A percentile compares a stretch with the other conserved stretches of the same genome.
These are phyloP conservation scores for Candida labiduridarum DNA, from an alignment of 1,139 yeast genomes.

Conservation along the genomic window DNA sequence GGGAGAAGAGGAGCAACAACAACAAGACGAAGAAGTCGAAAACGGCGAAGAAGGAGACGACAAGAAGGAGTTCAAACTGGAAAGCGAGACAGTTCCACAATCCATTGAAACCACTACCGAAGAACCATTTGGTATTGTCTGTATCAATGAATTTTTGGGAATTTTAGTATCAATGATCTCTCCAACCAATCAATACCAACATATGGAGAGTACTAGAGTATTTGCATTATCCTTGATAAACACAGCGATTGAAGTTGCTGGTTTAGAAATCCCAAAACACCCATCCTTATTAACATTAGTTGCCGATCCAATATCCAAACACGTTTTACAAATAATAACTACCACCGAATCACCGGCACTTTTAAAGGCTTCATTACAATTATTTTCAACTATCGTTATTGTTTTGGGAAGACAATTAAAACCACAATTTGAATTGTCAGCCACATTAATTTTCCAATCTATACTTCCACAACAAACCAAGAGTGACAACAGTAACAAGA, in stretches of 20 bases:
- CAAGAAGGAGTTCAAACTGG: constrained; percentile 13
- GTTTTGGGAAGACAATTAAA: constrained; percentile 61
- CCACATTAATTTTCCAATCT: constrained; percentile 58
- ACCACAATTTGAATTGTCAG: constrained; percentile 68
- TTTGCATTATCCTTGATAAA: constrained; percentile 78
- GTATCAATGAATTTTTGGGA: constrained; percentile 69
- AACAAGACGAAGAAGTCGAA: constrained; percentile 9
- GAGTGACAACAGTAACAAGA: constrained; percentile 27
- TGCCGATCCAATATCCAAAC: constrained; percentile 81
- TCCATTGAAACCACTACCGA: constrained; percentile 18
- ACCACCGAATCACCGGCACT: constrained; percentile 67
- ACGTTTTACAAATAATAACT: constrained; percentile 77
- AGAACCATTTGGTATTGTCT: constrained; percentile 64
- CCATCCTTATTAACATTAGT: constrained; percentile 68
- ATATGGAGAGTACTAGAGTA: constrained; percentile 83
- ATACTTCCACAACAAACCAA: constrained; percentile 43
- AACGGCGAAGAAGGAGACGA: constrained; percentile 3
- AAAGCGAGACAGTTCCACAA: constrained; percentile 1
- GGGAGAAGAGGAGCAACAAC: constrained; percentile 8
- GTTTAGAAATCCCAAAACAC: constrained; percentile 64
- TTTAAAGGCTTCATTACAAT: constrained; percentile 72
- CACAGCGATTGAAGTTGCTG: constrained; percentile 82
- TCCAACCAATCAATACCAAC: constrained; percentile 80
- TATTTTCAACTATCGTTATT: constrained; percentile 68
- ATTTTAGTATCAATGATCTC: constrained; percentile 83